phyloP scores from a whole-genome alignment of 306 rosid species.

The Chamaecrista fasciculata region DNA sequence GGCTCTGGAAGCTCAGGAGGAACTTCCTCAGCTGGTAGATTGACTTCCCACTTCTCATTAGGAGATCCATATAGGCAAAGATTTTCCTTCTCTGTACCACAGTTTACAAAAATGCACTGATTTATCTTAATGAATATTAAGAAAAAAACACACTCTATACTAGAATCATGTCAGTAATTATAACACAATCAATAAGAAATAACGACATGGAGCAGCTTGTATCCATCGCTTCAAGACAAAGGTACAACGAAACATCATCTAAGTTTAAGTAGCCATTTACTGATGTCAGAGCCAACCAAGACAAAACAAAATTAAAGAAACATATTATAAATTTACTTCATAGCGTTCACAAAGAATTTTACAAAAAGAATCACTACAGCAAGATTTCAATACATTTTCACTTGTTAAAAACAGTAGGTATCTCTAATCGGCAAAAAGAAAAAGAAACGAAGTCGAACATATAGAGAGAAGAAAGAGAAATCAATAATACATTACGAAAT shows the following conservation, averaged over 20 bases:
- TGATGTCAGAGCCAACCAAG: neutral
- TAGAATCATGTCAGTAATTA: neutral
- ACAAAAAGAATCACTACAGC: neutral
- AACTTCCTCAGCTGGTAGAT: constrained; percentile 53
- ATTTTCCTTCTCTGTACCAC: constrained; percentile 53
- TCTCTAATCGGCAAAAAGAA: neutral
- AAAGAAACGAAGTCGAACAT: neutral
- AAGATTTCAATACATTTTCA: neutral
- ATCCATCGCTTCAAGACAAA: neutral
- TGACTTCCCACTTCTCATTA: constrained; percentile 56
- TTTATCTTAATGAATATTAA: constrained; percentile 5
- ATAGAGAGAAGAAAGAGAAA: neutral
- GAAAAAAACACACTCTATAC: constrained; percentile 10
- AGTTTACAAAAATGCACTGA: constrained; percentile 12
- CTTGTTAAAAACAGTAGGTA: too few species aligned
- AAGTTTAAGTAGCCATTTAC: neutral
- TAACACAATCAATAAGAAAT: neutral
- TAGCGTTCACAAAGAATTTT: neutral
- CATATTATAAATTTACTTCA: neutral
- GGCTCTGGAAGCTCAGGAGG: constrained; percentile 64
- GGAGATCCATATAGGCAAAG: constrained; percentile 64
- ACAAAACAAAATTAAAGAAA: neutral
- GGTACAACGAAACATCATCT: neutral
- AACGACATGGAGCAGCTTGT: constrained; percentile 17
- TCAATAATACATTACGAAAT: neutral